A percentile compares a stretch with the other conserved stretches of the same genome.
These are phyloP conservation scores for Stephania japonica DNA, from an alignment of 164 flowering plant species.

Conservation along the genomic window DNA sequence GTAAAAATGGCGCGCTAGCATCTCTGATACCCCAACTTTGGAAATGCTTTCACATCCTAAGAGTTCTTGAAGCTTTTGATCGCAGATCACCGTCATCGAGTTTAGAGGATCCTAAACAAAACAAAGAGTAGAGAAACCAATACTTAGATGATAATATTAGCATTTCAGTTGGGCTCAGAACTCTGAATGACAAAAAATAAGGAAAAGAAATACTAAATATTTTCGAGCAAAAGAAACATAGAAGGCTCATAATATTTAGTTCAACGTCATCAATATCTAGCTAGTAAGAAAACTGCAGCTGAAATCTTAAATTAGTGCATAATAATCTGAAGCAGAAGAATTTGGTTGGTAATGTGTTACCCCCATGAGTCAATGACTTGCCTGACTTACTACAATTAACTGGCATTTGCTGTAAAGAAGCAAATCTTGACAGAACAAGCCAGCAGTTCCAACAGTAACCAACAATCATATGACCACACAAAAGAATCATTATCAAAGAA, in stretches of 20 bases:
- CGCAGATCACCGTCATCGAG: conserved; percentile 57
- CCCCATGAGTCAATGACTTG: neutral
- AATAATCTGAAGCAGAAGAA: neutral
- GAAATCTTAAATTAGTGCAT: neutral
- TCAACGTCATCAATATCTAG: neutral
- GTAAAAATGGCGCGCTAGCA: conserved; percentile 56
- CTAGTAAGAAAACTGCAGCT: neutral
- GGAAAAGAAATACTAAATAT: neutral
- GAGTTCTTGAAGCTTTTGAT: conserved; percentile 74
- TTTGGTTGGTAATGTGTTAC: neutral
- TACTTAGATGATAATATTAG: neutral
- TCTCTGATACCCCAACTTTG: conserved; percentile 55
- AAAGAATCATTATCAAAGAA: neutral
- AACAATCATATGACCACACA: neutral
- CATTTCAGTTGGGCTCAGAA: neutral
- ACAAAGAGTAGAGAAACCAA: neutral
- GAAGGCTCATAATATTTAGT: neutral
- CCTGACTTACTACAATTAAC: neutral
- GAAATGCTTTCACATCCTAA: conserved; percentile 75
- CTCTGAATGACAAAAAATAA: neutral
- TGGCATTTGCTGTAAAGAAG: neutral
- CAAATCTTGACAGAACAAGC: neutral
- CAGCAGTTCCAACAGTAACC: neutral
- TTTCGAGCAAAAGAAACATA: neutral
- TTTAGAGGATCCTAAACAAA: conserved; percentile 59